phyloP scores from a whole-genome alignment of 2,329 filamentous ascomycete species.

The Aspergillus carbonarius region DNA sequence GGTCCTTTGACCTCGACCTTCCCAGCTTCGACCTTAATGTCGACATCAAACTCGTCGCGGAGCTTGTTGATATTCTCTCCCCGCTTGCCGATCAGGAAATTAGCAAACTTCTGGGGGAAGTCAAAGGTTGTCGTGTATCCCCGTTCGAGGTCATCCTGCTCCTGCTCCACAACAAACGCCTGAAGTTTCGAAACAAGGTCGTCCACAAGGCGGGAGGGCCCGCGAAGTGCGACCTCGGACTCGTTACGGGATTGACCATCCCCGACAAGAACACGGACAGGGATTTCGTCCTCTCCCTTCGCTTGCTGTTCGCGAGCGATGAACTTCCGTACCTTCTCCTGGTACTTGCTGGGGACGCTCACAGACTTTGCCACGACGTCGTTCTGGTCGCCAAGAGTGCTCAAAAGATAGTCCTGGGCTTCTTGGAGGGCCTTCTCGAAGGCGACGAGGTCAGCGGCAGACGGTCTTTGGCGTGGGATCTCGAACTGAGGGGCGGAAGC shows the following conservation, averaged over 20 bases:
- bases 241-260: slow-evolving; percentile 30
- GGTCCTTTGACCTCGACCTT: slow-evolving; percentile 95
- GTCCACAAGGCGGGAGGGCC: slow-evolving; percentile 70
- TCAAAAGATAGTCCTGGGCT: slow-evolving; percentile 57
- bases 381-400: slow-evolving; percentile 54
- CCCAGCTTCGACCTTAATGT: slow-evolving; percentile 88
- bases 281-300: slow-evolving; percentile 52
- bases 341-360: slow-evolving; percentile 59
- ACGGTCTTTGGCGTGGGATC: slow-evolving; percentile 57
- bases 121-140: slow-evolving; percentile 84
- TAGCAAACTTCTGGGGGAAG: slow-evolving; percentile 92
- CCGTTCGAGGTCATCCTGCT: slow-evolving; percentile 89
- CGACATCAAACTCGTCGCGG: slow-evolving; percentile 68
- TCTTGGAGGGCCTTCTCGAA: slow-evolving; percentile 60
- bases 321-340: slow-evolving; percentile 63
- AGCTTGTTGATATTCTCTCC: slow-evolving; percentile 69
- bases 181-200: slow-evolving; percentile 70
- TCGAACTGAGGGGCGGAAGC: slow-evolving; percentile 50
- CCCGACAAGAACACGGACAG: slow-evolving; percentile 56
- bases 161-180: slow-evolving; percentile 81
- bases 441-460: slow-evolving; percentile 53
- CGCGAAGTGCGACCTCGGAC: slow-evolving; percentile 67
- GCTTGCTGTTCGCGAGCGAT: slow-evolving; percentile 57
- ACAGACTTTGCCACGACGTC: slow-evolving; percentile 56
- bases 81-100: slow-evolving; percentile 70